These are phyloP conservation scores for Selaginella tamariscina DNA, from an alignment of 75 land plant species.

Conservation along the genomic window DNA sequence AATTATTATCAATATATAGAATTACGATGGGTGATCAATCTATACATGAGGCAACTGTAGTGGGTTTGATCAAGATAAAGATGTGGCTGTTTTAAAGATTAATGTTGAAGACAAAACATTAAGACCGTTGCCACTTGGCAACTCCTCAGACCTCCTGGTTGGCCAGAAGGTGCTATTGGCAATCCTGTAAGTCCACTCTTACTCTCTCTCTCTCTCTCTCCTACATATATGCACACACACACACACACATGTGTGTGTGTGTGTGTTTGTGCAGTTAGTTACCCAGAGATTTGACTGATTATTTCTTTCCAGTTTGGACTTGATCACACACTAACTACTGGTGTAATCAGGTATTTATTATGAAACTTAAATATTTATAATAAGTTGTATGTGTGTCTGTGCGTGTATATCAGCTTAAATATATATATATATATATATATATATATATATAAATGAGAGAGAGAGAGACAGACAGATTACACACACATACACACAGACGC, in stretches of 20 bases:
- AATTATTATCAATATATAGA: conserved; percentile 30
- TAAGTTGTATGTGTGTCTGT: too few relatives aligned
- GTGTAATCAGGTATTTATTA: conserved; percentile 99
- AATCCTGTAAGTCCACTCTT: conserved; percentile 61
- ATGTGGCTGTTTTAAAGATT: conserved; percentile 82
- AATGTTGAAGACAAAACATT: conserved; percentile 72
- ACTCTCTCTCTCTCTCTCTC: not conserved
- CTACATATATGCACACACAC: not conserved
- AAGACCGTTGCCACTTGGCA: conserved; percentile 81
- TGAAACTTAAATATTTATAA: too few relatives aligned
- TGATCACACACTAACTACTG: conserved; percentile 99
- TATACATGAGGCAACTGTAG: conserved; percentile 73
- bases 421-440: not conserved
- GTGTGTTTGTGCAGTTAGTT: not conserved
- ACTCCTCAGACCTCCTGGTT: conserved; percentile 87
- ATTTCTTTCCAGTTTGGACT: conserved; percentile 95
- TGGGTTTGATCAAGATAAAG: conserved; percentile 95
- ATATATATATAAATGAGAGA: too few relatives aligned
- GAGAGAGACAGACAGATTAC: too few relatives aligned
- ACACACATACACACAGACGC: not conserved
- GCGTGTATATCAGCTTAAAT: not conserved
- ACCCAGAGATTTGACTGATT: too few relatives aligned
- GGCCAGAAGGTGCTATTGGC: conserved; percentile 99
- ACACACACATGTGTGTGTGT: conserved; percentile 3
- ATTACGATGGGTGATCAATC: conserved; percentile 94